A percentile compares a stretch with the other conserved stretches of the same genome.
Evolutionary conservation across 768 basidiomycete species (phyloP).

Genomic region (Russula foetens): DNA sequence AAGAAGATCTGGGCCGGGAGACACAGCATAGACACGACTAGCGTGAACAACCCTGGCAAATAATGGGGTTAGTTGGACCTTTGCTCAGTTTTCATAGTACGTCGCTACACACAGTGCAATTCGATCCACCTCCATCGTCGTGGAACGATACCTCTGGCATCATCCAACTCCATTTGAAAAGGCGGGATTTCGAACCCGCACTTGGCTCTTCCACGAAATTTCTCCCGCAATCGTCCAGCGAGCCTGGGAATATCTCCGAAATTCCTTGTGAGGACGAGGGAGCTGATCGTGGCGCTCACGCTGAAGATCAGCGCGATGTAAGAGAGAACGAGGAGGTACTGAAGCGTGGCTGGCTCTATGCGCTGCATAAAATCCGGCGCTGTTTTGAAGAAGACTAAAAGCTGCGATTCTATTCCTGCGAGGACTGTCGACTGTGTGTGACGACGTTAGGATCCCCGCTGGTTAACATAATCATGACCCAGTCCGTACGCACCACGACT

Average conservation of each 20-base stretch:
- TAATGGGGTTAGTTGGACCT: neutral
- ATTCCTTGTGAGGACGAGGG: slow-evolving; percentile 14
- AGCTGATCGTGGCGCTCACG: slow-evolving; percentile 15
- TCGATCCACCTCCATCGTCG: slow-evolving; percentile 7
- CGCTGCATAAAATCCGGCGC: neutral
- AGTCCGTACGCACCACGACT: slow-evolving; percentile 3
- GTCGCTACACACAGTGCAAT: slow-evolving; percentile 6
- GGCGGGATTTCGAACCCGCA: neutral
- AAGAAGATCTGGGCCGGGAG: slow-evolving; percentile 9
- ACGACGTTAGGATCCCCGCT: too few species aligned
- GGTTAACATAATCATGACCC: neutral
- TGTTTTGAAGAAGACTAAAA: slow-evolving; percentile 11
- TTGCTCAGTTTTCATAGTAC: too few species aligned
- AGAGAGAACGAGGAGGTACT: slow-evolving; percentile 11
- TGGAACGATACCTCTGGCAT: neutral
- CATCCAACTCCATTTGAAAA: neutral
- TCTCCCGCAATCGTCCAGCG: neutral
- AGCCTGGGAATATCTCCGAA: slow-evolving; percentile 12
- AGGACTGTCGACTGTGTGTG: slow-evolving; percentile 10
- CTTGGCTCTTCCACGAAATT: neutral
- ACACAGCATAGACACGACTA: slow-evolving; percentile 8
- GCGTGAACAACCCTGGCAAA: slow-evolving; percentile 5
- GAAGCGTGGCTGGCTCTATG: neutral
- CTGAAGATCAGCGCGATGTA: slow-evolving; percentile 18
- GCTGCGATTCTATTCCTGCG: slow-evolving; percentile 15